Conservation (phyloP, 78 protist species). For the Dictyostelium discoideum region DNA sequence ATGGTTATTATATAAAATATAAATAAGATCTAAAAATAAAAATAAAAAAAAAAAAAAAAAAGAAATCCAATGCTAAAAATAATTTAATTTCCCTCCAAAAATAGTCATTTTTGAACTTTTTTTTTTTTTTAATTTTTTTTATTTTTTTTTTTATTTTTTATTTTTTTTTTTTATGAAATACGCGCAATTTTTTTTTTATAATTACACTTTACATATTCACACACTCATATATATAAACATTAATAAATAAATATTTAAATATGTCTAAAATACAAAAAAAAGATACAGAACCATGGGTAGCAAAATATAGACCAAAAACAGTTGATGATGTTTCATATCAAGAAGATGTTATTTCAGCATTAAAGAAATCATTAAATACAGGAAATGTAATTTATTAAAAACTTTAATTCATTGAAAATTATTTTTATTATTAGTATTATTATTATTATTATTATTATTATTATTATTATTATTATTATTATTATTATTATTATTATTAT, state of each 20-base stretch:
- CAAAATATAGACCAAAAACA: slow-evolving; percentile 92
- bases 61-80: not conserved
- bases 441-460: too few species aligned
- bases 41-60: too few species aligned
- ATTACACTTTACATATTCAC: not conserved
- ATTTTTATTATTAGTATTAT: not conserved
- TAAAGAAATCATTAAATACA: slow-evolving; percentile 74
- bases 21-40: too few species aligned
- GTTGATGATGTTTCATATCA: slow-evolving; percentile 95
- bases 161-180: not conserved
- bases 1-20: not conserved
- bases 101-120: too few species aligned
- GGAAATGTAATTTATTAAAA: slow-evolving; percentile 53
- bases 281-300: slow-evolving; percentile 70
- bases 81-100: not conserved
- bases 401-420: not conserved
- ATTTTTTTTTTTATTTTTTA: not conserved
- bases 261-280: not conserved
- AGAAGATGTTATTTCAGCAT: slow-evolving; percentile 91
- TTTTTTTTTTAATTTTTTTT: too few species aligned
- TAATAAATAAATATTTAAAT: not conserved
- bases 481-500: too few species aligned
- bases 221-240: not conserved
- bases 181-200: not conserved
- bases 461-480: not conserved